These are phyloP conservation scores for Arthrobotrys conoides DNA, from an alignment of 2,329 filamentous ascomycete genomes.

Conservation along the genomic window DNA sequence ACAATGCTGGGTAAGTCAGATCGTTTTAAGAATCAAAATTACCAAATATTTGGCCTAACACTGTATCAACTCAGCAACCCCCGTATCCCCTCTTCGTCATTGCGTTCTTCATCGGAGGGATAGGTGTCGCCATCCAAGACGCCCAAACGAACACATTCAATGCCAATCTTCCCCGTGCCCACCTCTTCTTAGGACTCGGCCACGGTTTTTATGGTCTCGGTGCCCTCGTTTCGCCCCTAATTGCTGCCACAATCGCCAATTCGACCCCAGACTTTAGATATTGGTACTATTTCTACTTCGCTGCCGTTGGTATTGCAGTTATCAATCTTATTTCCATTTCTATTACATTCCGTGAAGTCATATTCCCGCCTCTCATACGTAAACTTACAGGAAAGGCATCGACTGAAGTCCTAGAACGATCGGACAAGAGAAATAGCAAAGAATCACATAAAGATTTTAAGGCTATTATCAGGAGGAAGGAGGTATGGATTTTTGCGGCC, in stretches of 20 bases:
- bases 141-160: conserved; percentile 75
- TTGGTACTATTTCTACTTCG: conserved; percentile 83
- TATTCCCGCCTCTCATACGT: conserved; percentile 31
- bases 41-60: neutral
- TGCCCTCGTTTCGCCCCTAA: conserved; percentile 77
- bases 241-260: conserved; percentile 81
- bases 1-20: conserved; percentile 76
- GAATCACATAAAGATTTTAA: conserved; percentile 67
- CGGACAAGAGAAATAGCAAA: conserved; percentile 56
- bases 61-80: conserved; percentile 66
- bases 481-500: conserved; percentile 80
- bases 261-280: conserved; percentile 70
- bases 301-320: conserved; percentile 75
- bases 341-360: conserved; percentile 76
- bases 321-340: conserved; percentile 72
- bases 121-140: conserved; percentile 69
- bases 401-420: conserved; percentile 9
- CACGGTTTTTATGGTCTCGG: conserved; percentile 81
- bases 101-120: conserved; percentile 67
- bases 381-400: conserved; percentile 26
- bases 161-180: conserved; percentile 80
- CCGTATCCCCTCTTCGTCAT: conserved; percentile 68
- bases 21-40: conserved; percentile 68
- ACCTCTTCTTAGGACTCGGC: conserved; percentile 80
- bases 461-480: conserved; percentile 70